These are phyloP conservation scores for Malassezia obtusa DNA, from an alignment of 1,284 basidiomycete genomes.

Conservation along the genomic window DNA sequence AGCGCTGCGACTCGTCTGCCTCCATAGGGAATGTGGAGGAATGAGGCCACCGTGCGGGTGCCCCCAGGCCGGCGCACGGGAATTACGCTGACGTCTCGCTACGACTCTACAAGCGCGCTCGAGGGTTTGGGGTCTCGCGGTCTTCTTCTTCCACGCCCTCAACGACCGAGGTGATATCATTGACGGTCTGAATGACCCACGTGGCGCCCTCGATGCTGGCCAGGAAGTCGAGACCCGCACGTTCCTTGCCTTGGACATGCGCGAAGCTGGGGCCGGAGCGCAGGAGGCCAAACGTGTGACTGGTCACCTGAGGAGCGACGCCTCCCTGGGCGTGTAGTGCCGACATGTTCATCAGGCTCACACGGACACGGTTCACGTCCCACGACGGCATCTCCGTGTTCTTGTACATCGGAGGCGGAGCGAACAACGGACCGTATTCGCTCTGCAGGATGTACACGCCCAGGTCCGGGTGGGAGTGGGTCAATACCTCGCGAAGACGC, in stretches of 20 bases:
- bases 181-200: slow-evolving; percentile 81
- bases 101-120: slow-evolving; percentile 1
- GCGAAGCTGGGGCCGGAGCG: slow-evolving; percentile 55
- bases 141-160: slow-evolving; percentile 30
- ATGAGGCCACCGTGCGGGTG: background rate
- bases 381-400: slow-evolving; percentile 37
- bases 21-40: background rate
- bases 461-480: slow-evolving; percentile 60
- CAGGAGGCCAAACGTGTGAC: slow-evolving; percentile 85
- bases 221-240: slow-evolving; percentile 65
- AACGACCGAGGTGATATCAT: slow-evolving; percentile 49
- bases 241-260: slow-evolving; percentile 48
- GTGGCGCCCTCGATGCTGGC: slow-evolving; percentile 77
- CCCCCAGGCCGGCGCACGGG: background rate
- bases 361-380: slow-evolving; percentile 72
- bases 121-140: background rate
- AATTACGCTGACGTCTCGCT: background rate
- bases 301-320: slow-evolving; percentile 80
- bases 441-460: slow-evolving; percentile 78
- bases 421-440: slow-evolving; percentile 73
- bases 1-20: background rate
- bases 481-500: slow-evolving; percentile 81
- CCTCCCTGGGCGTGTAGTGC: slow-evolving; percentile 73
- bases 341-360: slow-evolving; percentile 80
- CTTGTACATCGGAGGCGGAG: slow-evolving; percentile 56